Evolutionary conservation across 2,329 filamentous ascomycete genomes (phyloP), one percentile per base, ranked within the genome.

Genomic region (Eutypella sp.): DNA sequence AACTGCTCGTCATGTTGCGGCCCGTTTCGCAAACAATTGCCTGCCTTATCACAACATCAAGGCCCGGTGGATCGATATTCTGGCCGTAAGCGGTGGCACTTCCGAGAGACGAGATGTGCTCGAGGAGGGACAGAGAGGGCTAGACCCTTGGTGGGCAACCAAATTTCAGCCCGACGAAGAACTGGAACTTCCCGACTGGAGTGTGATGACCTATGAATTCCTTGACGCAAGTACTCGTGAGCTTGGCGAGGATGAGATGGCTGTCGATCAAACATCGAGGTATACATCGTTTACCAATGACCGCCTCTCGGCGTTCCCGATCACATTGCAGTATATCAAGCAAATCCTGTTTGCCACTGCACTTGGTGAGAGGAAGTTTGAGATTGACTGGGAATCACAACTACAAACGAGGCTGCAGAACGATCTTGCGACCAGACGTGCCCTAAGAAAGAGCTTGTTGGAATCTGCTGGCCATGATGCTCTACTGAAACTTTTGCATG

Each of bases 11-110:
- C 93, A 91, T 66, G 85, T 89, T 18, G 85, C 85, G 20, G 84
- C 93, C 7, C 87, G 93, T 47, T 96, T 92, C 74, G 89, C 89
- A 10, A 97, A 97, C 61, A 79, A 88, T 42, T 95, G 89, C 58
- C 72, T 99, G 5, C 80, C 85, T 1, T 96, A 89, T 56, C 76
- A 76, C 18, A 89, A 96, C 58, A 75, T 89, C 9, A 74, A 85
- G 31, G 93, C 82, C 22, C 81, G 93, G 41, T 96, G 89, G 88
- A 87, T 96, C 40, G 82, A 96, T 62, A 79, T 97, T 15, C 74
- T 96, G 41, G 92, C 91, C 7, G 72, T 93, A 8, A 82, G 80
- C 15, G 83, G 83, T 11, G 75, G 76, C 3, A 66, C 70, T 3
- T 78, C 81, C 42, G 86, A 91, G 61, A 80, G 87, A 39, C 85